Percentiles rank a stretch among this genome's conserved stretches.
phyloP scores from a whole-genome alignment of 1,284 basidiomycete species.

The Violaceomyces palustris region DNA sequence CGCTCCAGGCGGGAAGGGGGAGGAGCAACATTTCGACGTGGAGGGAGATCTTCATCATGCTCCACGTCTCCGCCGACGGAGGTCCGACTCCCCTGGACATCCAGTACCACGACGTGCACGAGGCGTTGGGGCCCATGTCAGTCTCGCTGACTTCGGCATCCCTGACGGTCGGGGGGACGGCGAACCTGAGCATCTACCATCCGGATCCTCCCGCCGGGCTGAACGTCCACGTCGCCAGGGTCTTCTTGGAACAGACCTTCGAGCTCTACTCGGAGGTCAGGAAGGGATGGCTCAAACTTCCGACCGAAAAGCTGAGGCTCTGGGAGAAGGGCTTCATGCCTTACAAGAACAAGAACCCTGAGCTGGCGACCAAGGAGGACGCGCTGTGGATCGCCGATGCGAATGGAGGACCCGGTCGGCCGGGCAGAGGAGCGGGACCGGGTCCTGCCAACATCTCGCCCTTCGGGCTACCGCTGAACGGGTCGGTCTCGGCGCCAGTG shows the following conservation, averaged over 20 bases:
- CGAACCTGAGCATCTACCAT: conserved; percentile 37
- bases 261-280: conserved; percentile 43
- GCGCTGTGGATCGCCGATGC: conserved; percentile 35
- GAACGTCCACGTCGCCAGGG: conserved; percentile 44
- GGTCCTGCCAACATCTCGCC: conserved; percentile 27
- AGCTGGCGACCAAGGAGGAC: conserved; percentile 19
- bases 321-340: conserved; percentile 50
- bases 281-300: conserved; percentile 42
- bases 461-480: conserved; percentile 29
- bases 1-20: conserved; percentile 42
- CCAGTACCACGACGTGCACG: conserved; percentile 48
- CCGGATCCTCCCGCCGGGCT: conserved; percentile 45
- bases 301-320: conserved; percentile 44
- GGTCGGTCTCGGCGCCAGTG: conserved; percentile 21
- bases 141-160: conserved; percentile 44
- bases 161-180: conserved; percentile 48
- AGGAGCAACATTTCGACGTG: conserved; percentile 33
- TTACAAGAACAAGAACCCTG: conserved; percentile 40
- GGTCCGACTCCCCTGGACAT: conserved; percentile 48
- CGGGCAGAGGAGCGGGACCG: conserved; percentile 21
- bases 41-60: conserved; percentile 49
- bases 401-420: conserved; percentile 22
- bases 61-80: conserved; percentile 41
- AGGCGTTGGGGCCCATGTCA: conserved; percentile 42
- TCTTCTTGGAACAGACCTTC: conserved; percentile 49